Evolutionary conservation across 148 eudicot species (phyloP).

Genomic region (Vaccinium corymbosum): DNA sequence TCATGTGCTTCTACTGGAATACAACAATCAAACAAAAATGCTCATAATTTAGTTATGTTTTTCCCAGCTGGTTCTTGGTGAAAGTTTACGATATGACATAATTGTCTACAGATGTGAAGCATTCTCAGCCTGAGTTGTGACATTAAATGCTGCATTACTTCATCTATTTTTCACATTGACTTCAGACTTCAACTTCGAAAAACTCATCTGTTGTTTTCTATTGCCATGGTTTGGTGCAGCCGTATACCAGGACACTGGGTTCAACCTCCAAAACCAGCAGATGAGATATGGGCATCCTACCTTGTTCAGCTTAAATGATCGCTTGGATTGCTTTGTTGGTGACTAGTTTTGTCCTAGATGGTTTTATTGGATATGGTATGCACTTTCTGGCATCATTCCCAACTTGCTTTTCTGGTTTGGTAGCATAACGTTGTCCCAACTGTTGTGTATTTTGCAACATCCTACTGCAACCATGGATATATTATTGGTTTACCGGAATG

Average conservation of each 20-base stretch:
- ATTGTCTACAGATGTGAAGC: neutral
- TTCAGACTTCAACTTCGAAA: neutral
- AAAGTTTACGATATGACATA: neutral
- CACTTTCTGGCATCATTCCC: neutral
- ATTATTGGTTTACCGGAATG: neutral
- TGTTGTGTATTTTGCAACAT: neutral
- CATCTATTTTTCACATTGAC: neutral
- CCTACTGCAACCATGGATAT: neutral
- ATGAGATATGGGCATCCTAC: constrained; percentile 91
- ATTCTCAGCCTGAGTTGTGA: neutral
- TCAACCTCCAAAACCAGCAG: constrained; percentile 85
- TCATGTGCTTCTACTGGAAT: neutral
- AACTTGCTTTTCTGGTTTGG: neutral
- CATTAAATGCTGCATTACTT: neutral
- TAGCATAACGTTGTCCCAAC: neutral
- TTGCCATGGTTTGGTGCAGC: constrained; percentile 40
- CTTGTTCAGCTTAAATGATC: constrained; percentile 48
- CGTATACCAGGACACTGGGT: constrained; percentile 98
- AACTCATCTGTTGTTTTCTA: neutral
- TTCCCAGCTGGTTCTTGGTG: neutral
- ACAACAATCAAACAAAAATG: neutral
- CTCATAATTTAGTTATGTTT: neutral
- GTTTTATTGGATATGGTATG: neutral
- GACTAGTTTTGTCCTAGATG: neutral
- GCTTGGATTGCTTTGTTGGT: neutral